Percentiles rank a stretch among this genome's conserved stretches.
Evolutionary conservation across 2,329 filamentous ascomycete species (phyloP).

Genomic region (Trichoderma sp.): DNA sequence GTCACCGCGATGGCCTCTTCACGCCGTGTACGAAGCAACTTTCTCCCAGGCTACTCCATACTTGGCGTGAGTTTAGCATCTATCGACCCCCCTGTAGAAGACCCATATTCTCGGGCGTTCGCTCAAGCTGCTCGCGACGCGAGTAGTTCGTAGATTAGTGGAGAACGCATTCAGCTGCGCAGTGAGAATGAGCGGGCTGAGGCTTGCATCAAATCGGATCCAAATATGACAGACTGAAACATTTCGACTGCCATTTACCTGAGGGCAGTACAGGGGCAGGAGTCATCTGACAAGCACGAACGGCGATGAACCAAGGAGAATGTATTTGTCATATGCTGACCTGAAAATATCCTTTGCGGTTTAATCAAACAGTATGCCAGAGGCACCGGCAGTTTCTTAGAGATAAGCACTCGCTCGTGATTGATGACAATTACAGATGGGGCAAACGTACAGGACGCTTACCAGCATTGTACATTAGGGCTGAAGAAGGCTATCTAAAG

Average conservation of each 20-base stretch:
- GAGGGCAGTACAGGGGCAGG: neutral
- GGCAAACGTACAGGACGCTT: neutral
- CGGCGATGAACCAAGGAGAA: neutral
- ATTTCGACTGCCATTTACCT: neutral
- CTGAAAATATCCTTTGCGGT: neutral
- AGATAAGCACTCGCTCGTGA: neutral
- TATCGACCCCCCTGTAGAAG: neutral
- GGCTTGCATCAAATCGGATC: neutral
- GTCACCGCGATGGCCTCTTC: neutral
- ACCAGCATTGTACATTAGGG: neutral
- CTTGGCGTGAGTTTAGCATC: neutral
- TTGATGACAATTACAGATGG: neutral
- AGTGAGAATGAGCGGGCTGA: neutral
- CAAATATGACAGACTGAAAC: neutral
- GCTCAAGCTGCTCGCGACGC: constrained; percentile 10
- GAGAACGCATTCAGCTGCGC: neutral
- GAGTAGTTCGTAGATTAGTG: neutral
- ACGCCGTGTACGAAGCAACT: neutral
- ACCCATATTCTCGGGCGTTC: neutral
- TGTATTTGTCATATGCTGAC: neutral
- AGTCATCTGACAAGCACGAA: neutral
- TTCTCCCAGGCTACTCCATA: neutral
- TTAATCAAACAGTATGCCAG: neutral
- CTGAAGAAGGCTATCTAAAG: neutral
- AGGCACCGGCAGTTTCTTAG: neutral